These are phyloP conservation scores for Simmondsia chinensis DNA, from an alignment of 148 eudicot species.

Conservation along the genomic window DNA sequence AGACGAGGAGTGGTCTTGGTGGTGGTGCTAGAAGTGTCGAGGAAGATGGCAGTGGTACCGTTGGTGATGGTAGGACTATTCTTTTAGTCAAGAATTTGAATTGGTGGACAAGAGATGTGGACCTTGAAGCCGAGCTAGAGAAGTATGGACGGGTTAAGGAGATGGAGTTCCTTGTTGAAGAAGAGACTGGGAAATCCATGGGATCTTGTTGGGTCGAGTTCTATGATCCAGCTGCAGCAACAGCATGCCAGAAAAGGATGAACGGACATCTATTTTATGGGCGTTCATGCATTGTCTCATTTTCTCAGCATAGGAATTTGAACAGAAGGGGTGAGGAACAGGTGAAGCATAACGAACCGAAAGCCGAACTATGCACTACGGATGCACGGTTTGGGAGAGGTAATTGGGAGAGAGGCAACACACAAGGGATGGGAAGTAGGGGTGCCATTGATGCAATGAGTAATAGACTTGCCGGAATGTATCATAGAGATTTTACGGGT, in stretches of 20 bases:
- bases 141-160: constrained; percentile 87
- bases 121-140: constrained; percentile 60
- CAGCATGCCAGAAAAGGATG: constrained; percentile 88
- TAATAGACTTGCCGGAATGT: constrained; percentile 33
- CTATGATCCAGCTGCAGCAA: constrained; percentile 48
- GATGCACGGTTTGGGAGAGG: constrained; percentile 68
- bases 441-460: constrained; percentile 65
- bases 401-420: constrained; percentile 67
- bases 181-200: constrained; percentile 95
- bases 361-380: constrained; percentile 54
- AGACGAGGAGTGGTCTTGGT: too few relatives aligned
- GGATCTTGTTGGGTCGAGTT: constrained; percentile 97
- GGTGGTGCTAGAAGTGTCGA: too few relatives aligned
- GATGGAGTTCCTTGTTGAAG: constrained; percentile 85
- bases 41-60: constrained; percentile 25
- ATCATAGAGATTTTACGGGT: constrained; percentile 43
- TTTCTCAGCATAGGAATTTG: constrained; percentile 75
- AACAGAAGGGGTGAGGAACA: constrained; percentile 75
- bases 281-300: constrained; percentile 81
- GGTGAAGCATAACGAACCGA: constrained; percentile 50
- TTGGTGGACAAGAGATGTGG: constrained; percentile 99
- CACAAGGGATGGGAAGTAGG: constrained; percentile 63
- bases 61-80: constrained; percentile 37
- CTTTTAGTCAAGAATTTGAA: constrained; percentile 90
- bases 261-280: constrained; percentile 78